Percentiles rank a stretch among this genome's conserved stretches.
These are phyloP conservation scores for Suillus placidus DNA, from an alignment of 768 basidiomycete species.

Conservation along the genomic window DNA sequence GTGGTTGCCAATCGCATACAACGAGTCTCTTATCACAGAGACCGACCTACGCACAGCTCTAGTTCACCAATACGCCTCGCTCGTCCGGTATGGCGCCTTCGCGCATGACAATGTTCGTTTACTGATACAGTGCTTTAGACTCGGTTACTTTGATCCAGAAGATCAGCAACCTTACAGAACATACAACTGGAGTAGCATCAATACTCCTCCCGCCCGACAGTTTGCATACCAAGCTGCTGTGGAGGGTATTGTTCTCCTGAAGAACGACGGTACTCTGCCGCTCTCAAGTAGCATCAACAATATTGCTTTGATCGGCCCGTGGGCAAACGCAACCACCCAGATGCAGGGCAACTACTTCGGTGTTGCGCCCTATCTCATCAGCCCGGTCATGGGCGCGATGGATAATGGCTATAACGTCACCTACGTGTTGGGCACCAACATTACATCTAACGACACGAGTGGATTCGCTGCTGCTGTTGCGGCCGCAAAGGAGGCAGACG, in stretches of 20 bases:
- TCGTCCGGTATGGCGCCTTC: conserved; percentile 45
- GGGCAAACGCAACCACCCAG: conserved; percentile 54
- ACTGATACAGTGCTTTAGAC: conserved; percentile 32
- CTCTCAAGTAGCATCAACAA: conserved; percentile 46
- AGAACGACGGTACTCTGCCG: conserved; percentile 65
- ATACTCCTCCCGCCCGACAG: conserved; percentile 47
- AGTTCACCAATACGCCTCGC: conserved; percentile 52
- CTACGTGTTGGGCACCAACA: conserved; percentile 45
- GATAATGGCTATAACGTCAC: conserved; percentile 50
- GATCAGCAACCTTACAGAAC: conserved; percentile 53
- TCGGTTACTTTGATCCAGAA: conserved; percentile 60
- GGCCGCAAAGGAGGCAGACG: conserved; percentile 51
- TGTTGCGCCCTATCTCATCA: conserved; percentile 56
- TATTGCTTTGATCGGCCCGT: conserved; percentile 62
- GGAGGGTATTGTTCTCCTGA: conserved; percentile 60
- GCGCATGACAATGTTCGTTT: too few species aligned
- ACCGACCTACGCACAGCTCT: conserved; percentile 47
- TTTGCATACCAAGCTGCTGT: conserved; percentile 54
- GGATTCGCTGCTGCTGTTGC: conserved; percentile 56
- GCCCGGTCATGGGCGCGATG: conserved; percentile 51
- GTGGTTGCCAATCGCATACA: conserved; percentile 50
- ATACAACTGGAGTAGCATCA: conserved; percentile 50
- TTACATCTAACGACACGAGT: conserved; percentile 40
- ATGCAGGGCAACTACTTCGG: conserved; percentile 65
- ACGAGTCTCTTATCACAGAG: conserved; percentile 49